A percentile compares a stretch with the other conserved stretches of the same genome.
Evolutionary conservation across 768 basidiomycete genomes (phyloP).

Genomic region (Dictyophora rubrovolvata): DNA sequence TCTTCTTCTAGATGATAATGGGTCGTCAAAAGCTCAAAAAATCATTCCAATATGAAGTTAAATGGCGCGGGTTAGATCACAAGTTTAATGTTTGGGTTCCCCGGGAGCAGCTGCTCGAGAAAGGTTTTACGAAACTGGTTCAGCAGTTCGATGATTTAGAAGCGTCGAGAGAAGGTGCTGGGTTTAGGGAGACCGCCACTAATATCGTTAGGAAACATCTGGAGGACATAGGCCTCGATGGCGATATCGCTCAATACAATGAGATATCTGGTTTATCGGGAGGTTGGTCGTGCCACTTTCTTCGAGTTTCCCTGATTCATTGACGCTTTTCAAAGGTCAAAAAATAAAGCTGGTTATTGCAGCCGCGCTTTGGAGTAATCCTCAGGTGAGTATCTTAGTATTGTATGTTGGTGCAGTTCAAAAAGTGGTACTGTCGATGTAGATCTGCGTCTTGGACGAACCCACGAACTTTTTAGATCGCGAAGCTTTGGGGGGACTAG

Average conservation of each 20-base stretch:
- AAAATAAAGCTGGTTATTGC: slow-evolving; percentile 96
- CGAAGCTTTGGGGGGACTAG: slow-evolving; percentile 89
- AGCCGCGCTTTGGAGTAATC: slow-evolving; percentile 94
- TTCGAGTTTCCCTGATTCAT: slow-evolving; percentile 3
- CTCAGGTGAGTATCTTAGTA: slow-evolving; percentile 48
- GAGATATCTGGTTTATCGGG: slow-evolving; percentile 92
- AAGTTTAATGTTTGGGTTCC: slow-evolving; percentile 87
- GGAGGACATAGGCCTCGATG: slow-evolving; percentile 92
- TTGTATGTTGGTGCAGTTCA: not conserved
- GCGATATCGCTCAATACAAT: slow-evolving; percentile 97
- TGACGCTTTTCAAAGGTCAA: slow-evolving; percentile 46
- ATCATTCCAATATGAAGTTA: slow-evolving; percentile 86
- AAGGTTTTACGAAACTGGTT: slow-evolving; percentile 83
- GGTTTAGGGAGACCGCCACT: slow-evolving; percentile 74
- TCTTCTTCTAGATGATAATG: slow-evolving; percentile 53
- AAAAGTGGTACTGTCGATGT: slow-evolving; percentile 9
- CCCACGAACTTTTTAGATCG: slow-evolving; percentile 97
- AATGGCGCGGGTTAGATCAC: slow-evolving; percentile 77
- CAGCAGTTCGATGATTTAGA: slow-evolving; percentile 96
- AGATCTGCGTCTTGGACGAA: slow-evolving; percentile 76
- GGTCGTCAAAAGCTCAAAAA: slow-evolving; percentile 98
- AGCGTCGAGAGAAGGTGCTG: slow-evolving; percentile 91
- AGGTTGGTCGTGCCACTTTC: slow-evolving; percentile 36
- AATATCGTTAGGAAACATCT: slow-evolving; percentile 82
- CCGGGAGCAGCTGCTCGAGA: slow-evolving; percentile 73